Percentiles rank a stretch among this genome's conserved stretches.
Conservation (phyloP, 2,329 filamentous ascomycete genomes). For the Aspergillus brunneoviolaceus region DNA sequence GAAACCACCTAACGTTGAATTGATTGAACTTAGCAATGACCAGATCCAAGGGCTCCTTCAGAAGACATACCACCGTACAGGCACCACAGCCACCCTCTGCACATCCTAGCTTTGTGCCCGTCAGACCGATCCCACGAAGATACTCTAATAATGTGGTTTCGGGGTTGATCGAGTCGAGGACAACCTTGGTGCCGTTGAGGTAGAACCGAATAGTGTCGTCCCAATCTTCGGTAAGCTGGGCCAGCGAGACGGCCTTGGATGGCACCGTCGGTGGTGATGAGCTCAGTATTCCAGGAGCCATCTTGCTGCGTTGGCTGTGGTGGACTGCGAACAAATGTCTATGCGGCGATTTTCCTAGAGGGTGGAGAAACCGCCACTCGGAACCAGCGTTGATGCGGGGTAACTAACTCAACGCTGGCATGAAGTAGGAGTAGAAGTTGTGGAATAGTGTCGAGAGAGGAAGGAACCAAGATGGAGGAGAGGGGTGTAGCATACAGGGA, state of each 20-base stretch:
- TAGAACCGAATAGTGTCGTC: slow-evolving; percentile 90
- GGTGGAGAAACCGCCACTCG: background rate
- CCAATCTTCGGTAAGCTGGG: slow-evolving; percentile 69
- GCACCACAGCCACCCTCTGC: slow-evolving; percentile 95
- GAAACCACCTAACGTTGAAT: slow-evolving; percentile 64
- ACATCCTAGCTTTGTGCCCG: slow-evolving; percentile 94
- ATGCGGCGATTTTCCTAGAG: background rate
- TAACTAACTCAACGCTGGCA: background rate
- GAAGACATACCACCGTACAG: slow-evolving; percentile 24
- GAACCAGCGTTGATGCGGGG: background rate
- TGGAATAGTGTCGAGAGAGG: background rate
- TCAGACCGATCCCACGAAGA: slow-evolving; percentile 85
- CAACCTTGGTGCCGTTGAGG: slow-evolving; percentile 87
- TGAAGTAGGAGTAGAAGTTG: background rate
- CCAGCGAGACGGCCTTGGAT: slow-evolving; percentile 49
- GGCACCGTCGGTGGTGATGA: slow-evolving; percentile 47
- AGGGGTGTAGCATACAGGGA: slow-evolving; percentile 8
- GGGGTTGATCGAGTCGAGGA: slow-evolving; percentile 82
- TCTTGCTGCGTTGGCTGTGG: slow-evolving; percentile 28
- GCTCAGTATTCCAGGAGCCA: slow-evolving; percentile 59
- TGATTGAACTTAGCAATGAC: slow-evolving; percentile 10
- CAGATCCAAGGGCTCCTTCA: background rate
- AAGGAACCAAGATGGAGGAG: background rate
- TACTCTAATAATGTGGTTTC: slow-evolving; percentile 93
- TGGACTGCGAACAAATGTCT: background rate